Evolutionary conservation across 768 basidiomycete genomes (phyloP).

Genomic region (Tulasnella sp.): DNA sequence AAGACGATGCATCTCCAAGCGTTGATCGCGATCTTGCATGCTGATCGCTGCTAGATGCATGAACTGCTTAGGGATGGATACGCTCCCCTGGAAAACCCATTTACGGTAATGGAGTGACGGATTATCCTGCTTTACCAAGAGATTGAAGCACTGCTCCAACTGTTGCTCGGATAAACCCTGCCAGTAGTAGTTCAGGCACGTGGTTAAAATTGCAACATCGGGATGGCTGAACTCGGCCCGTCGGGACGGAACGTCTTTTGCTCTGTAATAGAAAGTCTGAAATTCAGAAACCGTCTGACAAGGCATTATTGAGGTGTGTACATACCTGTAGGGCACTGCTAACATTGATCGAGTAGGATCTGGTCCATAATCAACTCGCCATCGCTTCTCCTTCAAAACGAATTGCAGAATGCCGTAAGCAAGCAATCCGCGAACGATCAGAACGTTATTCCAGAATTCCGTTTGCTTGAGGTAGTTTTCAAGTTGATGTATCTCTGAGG

Average conservation of each 20-base stretch:
- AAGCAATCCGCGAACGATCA: slow-evolving; percentile 36
- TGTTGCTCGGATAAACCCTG: not conserved
- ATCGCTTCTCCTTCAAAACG: slow-evolving; percentile 31
- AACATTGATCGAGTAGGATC: slow-evolving; percentile 32
- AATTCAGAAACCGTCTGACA: too few species aligned
- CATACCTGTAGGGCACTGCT: slow-evolving; percentile 41
- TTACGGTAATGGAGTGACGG: not conserved
- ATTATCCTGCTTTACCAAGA: not conserved
- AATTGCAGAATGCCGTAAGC: slow-evolving; percentile 31
- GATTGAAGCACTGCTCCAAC: slow-evolving; percentile 2
- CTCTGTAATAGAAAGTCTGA: too few species aligned
- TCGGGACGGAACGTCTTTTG: slow-evolving; percentile 23
- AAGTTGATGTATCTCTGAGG: too few species aligned
- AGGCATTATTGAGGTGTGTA: too few species aligned
- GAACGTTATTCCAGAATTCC: slow-evolving; percentile 27
- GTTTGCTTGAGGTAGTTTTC: not conserved
- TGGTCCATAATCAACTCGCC: slow-evolving; percentile 43
- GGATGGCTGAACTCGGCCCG: slow-evolving; percentile 11
- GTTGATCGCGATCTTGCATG: not conserved
- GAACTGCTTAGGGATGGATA: not conserved
- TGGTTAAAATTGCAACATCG: slow-evolving; percentile 2
- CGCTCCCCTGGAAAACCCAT: not conserved
- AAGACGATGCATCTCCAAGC: not conserved
- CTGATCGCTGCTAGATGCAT: not conserved
- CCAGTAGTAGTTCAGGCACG: slow-evolving; percentile 20